phyloP scores from a whole-genome alignment of 176 grass and related monocot species.

The Carex kokanica region DNA sequence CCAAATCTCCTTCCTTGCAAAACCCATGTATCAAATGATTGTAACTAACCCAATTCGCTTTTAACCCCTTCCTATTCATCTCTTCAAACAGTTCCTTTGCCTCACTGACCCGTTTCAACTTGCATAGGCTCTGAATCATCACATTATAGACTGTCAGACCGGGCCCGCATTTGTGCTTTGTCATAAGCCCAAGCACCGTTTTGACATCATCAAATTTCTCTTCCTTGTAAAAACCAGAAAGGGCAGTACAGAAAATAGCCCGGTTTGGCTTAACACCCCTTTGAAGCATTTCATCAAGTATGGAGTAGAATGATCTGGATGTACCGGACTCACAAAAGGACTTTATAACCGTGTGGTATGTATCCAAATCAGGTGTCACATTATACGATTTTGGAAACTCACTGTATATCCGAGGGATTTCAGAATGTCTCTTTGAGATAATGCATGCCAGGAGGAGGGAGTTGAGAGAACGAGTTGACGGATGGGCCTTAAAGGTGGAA shows the following conservation, averaged over 20 bases:
- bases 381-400: conserved; percentile 55
- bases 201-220: conserved; percentile 63
- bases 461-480: conserved; percentile 62
- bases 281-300: conserved; percentile 79
- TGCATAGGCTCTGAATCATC: conserved; percentile 77
- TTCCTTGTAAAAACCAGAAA: conserved; percentile 79
- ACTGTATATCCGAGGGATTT: conserved; percentile 57
- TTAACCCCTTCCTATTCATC: conserved; percentile 56
- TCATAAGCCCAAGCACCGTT: conserved; percentile 81
- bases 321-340: conserved; percentile 73
- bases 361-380: conserved; percentile 47
- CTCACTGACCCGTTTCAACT: conserved; percentile 47
- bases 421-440: conserved; percentile 47
- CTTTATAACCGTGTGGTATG: conserved; percentile 71
- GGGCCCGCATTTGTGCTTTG: conserved; percentile 46
- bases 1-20: conserved; percentile 62
- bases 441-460: conserved; percentile 78
- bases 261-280: conserved; percentile 43
- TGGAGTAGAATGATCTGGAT: conserved; percentile 70
- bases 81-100: conserved; percentile 55
- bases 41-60: conserved; percentile 68
- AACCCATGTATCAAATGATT: conserved; percentile 66
- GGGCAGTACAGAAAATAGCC: conserved; percentile 55
- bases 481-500: conserved; percentile 53
- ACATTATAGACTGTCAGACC: conserved; percentile 54